These are phyloP conservation scores for Rhizopogon vesiculosus DNA, from an alignment of 768 basidiomycete genomes.

Conservation along the genomic window DNA sequence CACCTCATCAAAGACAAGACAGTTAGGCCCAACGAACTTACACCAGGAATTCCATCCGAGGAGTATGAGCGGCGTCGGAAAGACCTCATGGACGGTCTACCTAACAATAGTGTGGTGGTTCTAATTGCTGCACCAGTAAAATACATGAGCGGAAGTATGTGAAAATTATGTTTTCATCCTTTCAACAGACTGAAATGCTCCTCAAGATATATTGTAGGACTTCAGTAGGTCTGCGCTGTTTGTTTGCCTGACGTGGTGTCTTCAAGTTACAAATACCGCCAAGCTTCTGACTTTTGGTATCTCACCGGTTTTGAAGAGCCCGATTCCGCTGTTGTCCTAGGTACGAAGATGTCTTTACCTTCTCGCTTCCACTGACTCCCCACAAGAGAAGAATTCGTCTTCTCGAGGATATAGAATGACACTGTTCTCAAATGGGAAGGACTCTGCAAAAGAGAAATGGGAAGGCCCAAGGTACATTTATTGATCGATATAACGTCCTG, in stretches of 20 bases:
- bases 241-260: constrained; percentile 7
- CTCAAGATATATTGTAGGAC: constrained; percentile 72
- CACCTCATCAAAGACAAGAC: constrained; percentile 4
- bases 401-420: constrained; percentile 83
- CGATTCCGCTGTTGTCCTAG: constrained; percentile 81
- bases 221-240: neutral
- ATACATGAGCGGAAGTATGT: constrained; percentile 80
- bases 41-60: constrained; percentile 69
- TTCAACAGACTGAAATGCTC: constrained; percentile 8
- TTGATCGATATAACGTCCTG: neutral
- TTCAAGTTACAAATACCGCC: constrained; percentile 89
- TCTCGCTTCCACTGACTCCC: constrained; percentile 3
- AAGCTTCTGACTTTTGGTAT: constrained; percentile 92
- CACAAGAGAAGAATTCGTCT: constrained; percentile 62
- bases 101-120: constrained; percentile 69
- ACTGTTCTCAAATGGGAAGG: constrained; percentile 74
- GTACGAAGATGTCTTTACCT: constrained; percentile 31
- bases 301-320: constrained; percentile 95
- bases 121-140: constrained; percentile 76
- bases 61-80: constrained; percentile 76
- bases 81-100: constrained; percentile 69
- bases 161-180: constrained; percentile 5
- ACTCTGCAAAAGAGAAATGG: constrained; percentile 82
- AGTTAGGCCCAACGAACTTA: constrained; percentile 67
- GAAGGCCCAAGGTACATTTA: constrained; percentile 68